These are phyloP conservation scores for Mycena epipterygia DNA, from an alignment of 768 basidiomycete species.

Conservation along the genomic window DNA sequence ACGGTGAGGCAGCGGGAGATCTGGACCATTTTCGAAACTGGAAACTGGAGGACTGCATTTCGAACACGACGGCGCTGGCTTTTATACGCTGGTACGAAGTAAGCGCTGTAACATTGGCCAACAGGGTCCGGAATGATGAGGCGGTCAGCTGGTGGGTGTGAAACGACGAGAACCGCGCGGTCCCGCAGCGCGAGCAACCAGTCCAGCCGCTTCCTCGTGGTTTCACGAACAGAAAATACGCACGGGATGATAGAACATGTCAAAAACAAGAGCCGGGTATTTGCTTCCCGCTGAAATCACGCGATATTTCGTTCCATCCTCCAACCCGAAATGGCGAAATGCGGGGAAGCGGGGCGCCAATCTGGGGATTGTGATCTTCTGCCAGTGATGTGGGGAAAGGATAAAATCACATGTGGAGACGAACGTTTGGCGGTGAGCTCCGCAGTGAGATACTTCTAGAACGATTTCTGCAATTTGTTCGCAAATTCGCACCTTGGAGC, in stretches of 20 bases:
- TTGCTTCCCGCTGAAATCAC: neutral
- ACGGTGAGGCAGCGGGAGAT: constrained; percentile 38
- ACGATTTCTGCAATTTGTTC: too few species aligned
- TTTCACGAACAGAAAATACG: neutral
- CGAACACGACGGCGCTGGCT: neutral
- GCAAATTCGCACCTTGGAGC: too few species aligned
- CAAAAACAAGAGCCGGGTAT: neutral
- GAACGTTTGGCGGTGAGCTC: too few species aligned
- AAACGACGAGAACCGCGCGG: neutral
- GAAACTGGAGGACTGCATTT: constrained; percentile 4
- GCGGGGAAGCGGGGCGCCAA: constrained; percentile 2
- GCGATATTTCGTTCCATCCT: neutral
- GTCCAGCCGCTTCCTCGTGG: neutral
- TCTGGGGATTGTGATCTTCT: neutral
- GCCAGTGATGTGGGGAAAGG: neutral
- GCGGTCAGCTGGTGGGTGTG: constrained; percentile 9
- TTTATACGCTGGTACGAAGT: constrained; percentile 22
- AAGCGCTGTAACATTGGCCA: too few species aligned
- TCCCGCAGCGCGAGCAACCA: neutral
- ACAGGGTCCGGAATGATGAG: constrained; percentile 1
- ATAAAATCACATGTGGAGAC: neutral
- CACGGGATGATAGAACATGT: neutral
- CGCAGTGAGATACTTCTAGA: too few species aligned
- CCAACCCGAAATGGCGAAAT: constrained; percentile 22
- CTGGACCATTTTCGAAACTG: constrained; percentile 22